phyloP scores from a whole-genome alignment of 2,329 filamentous ascomycete species.

The Botryotinia narcissicola region DNA sequence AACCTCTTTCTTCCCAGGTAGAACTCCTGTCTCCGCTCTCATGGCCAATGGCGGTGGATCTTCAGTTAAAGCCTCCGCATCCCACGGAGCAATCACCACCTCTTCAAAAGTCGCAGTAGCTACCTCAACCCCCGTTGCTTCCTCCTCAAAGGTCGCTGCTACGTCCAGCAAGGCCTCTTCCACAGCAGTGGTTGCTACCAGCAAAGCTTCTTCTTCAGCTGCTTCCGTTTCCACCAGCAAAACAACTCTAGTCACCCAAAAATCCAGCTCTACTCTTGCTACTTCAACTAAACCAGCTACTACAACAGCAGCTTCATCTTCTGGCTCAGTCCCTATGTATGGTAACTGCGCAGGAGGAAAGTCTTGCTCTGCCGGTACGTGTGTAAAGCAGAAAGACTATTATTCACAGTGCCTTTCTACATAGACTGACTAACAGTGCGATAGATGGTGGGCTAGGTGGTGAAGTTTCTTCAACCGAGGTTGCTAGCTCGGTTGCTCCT shows the following conservation, averaged over 20 bases:
- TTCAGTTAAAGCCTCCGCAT: neutral
- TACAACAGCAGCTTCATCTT: neutral
- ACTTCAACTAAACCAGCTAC: neutral
- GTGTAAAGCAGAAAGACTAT: neutral
- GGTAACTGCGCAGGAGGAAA: neutral
- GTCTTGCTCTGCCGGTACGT: slow-evolving; percentile 3
- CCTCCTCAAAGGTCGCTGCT: neutral
- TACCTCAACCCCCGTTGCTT: neutral
- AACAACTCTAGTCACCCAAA: neutral
- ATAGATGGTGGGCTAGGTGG: neutral
- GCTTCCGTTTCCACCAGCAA: neutral
- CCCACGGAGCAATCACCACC: neutral
- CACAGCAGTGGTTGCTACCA: neutral
- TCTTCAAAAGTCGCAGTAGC: neutral
- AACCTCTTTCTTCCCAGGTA: slow-evolving; percentile 33
- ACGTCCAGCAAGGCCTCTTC: neutral
- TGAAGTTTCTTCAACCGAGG: neutral
- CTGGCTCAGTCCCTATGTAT: neutral
- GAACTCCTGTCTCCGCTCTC: slow-evolving; percentile 22
- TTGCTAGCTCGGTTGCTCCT: neutral
- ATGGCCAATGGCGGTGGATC: slow-evolving; percentile 1
- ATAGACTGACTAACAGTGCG: neutral
- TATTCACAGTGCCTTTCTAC: neutral
- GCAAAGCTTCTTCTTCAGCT: neutral
- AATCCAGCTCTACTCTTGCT: neutral